These are phyloP conservation scores for Nicotiana sylvestris DNA, from an alignment of 257 asterid species.

Conservation along the genomic window DNA sequence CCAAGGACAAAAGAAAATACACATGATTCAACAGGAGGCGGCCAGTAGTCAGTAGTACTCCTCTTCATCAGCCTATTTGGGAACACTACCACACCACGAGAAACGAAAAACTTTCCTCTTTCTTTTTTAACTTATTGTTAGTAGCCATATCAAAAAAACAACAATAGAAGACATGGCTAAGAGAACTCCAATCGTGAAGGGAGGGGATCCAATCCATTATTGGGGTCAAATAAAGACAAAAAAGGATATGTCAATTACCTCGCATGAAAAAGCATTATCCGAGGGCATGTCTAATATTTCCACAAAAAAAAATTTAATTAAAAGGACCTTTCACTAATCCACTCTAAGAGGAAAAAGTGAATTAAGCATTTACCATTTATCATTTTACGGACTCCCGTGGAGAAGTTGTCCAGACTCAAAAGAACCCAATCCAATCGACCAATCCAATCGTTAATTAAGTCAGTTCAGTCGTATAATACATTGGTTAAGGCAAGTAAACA, in stretches of 20 bases:
- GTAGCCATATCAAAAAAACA: neutral
- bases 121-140: neutral
- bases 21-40: neutral
- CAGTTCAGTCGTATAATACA: too few species aligned
- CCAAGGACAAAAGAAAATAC: neutral
- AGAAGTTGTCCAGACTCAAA: neutral
- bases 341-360: neutral
- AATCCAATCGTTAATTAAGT: too few species aligned
- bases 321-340: neutral
- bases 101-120: slow-evolving; percentile 3
- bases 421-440: neutral
- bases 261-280: neutral
- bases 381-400: neutral
- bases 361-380: neutral
- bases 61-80: neutral
- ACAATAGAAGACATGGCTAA: neutral
- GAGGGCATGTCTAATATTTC: neutral
- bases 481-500: too few species aligned
- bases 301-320: neutral
- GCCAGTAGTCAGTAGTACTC: neutral
- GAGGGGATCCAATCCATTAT: neutral
- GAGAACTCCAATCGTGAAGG: neutral
- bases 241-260: neutral
- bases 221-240: neutral
- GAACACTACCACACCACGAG: neutral